These are phyloP conservation scores for Alternaria sp. DNA, from an alignment of 2,329 filamentous ascomycete species.

Conservation along the genomic window DNA sequence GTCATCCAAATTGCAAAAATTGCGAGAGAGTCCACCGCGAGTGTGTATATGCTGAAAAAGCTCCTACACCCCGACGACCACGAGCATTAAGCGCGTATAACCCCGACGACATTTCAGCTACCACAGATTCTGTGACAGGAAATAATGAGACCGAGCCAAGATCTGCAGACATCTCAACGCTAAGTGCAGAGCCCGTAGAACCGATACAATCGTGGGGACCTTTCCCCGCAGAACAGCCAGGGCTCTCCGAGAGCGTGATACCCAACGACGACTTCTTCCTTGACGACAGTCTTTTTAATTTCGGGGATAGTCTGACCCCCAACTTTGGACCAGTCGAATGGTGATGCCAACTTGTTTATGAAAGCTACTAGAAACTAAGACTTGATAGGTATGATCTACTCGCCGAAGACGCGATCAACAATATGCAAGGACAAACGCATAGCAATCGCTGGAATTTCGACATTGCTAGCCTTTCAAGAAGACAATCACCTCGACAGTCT, in stretches of 20 bases:
- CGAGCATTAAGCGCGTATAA: slow-evolving; percentile 25
- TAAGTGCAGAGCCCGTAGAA: slow-evolving; percentile 19
- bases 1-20: slow-evolving; percentile 54
- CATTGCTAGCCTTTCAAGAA: slow-evolving; percentile 55
- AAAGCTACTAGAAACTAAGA: background rate
- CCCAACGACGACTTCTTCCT: slow-evolving; percentile 36
- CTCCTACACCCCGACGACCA: slow-evolving; percentile 15
- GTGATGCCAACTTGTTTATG: slow-evolving; percentile 20
- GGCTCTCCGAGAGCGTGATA: slow-evolving; percentile 28
- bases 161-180: slow-evolving; percentile 6
- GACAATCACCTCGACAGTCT: slow-evolving; percentile 40
- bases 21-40: slow-evolving; percentile 54
- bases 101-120: slow-evolving; percentile 5
- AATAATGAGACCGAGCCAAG: slow-evolving; percentile 7
- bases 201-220: slow-evolving; percentile 26
- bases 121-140: slow-evolving; percentile 7
- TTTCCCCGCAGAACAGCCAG: slow-evolving; percentile 22
- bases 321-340: slow-evolving; percentile 57
- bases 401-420: slow-evolving; percentile 53
- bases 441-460: slow-evolving; percentile 50
- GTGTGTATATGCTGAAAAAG: slow-evolving; percentile 49
- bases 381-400: slow-evolving; percentile 53
- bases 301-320: slow-evolving; percentile 41
- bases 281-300: slow-evolving; percentile 38
- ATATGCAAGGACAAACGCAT: slow-evolving; percentile 44